phyloP scores from a whole-genome alignment of 495 filamentous ascomycete genomes.

The Xanthoparmelia taractica region DNA sequence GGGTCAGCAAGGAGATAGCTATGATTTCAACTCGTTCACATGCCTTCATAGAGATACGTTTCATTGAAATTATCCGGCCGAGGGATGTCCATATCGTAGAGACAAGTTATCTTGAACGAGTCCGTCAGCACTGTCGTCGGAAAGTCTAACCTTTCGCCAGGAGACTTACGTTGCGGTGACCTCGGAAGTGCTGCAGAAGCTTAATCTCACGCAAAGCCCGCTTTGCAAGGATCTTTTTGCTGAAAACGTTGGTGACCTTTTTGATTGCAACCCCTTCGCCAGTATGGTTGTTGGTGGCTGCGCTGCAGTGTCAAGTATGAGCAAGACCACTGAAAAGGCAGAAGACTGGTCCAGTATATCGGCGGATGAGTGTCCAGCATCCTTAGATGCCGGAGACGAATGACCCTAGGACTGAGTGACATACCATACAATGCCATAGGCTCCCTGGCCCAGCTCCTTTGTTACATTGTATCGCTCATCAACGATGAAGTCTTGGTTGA shows the following conservation, averaged over 20 bases:
- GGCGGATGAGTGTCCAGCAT: not conserved
- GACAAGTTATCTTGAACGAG: conserved; percentile 77
- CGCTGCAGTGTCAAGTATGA: conserved; percentile 43
- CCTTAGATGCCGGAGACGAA: not conserved
- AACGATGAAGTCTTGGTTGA: conserved; percentile 99
- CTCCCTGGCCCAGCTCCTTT: conserved; percentile 95
- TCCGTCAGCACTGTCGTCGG: conserved; percentile 15
- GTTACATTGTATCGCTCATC: conserved; percentile 97
- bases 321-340: not conserved
- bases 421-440: conserved; percentile 98
- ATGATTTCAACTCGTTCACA: conserved; percentile 13
- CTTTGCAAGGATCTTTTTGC: conserved; percentile 99
- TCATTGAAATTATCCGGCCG: conserved; percentile 98
- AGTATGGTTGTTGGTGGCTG: conserved; percentile 83
- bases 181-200: conserved; percentile 94
- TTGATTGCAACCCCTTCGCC: conserved; percentile 98
- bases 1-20: not conserved
- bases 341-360: not conserved
- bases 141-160: not conserved
- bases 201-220: conserved; percentile 97
- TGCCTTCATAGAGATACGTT: conserved; percentile 97
- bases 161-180: conserved; percentile 61
- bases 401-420: conserved; percentile 26
- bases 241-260: conserved; percentile 99
- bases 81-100: conserved; percentile 99